Evolutionary conservation across 768 basidiomycete genomes (phyloP), one percentile per base, ranked within the genome.

Genomic region (Panus rudis): DNA sequence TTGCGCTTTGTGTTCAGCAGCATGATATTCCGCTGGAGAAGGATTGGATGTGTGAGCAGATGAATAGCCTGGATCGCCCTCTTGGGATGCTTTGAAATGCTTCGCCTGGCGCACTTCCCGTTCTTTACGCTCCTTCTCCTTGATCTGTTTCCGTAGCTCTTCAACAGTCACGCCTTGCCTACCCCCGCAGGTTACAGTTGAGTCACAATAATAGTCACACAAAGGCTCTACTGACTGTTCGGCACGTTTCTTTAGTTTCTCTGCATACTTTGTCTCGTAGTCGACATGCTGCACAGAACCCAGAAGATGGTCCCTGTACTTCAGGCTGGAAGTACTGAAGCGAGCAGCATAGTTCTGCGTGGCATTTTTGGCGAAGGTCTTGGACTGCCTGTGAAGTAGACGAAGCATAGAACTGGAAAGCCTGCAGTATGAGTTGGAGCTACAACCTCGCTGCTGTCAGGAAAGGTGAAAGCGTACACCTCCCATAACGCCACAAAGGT

Each of bases 181-280:
- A 41, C 6, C 19, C 22, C 28, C n/a, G n/a, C n/a, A 45, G 37
- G 42, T 32, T 25, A 14, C 45, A 39, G 48, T 16, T 5, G 45
- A 39, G 17, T 37, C 24, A 14, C 6, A 20, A 25, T 27, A 37
- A 47, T 48, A 41, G n/a, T 6, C 24, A 50, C 17, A 10, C 23
- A 6, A 19, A 39, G 32, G 48, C 49, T 19, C 23, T 34, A 63
- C 77, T 71, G 67, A 89, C 87, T 79, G 69, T 57, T 75, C 63
- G 31, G 86, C 80, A 52, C 67, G 73, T 52, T 71, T 66, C 34
- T 69, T 74, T 27, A 93, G 62, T 56, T 84, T 86, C 46, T 82
- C 75, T 12, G 78, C 73, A 56, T 92, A 92, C 55, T 76, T 82
- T 23, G 65, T 55, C 48, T 67, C 62, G 42, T 70, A 67, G 43